Conservation (phyloP, 257 asterid species). For the Dorcoceras hygrometricum region DNA sequence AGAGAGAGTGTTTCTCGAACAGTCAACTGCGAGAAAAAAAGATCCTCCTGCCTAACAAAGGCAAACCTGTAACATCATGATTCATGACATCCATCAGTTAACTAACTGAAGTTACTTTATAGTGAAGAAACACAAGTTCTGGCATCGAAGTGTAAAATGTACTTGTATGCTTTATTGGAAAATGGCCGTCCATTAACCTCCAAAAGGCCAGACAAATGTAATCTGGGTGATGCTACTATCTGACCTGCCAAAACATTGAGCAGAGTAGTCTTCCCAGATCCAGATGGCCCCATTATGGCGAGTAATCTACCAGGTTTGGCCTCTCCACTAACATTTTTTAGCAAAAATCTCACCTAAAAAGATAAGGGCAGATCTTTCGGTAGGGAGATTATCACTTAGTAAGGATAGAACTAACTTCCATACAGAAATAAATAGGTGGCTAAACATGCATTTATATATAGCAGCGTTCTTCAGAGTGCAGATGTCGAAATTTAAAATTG, state of each 20-base stretch:
- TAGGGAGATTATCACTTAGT: slow-evolving; percentile 1
- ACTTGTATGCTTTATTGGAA: slow-evolving; percentile 73
- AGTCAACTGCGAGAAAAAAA: slow-evolving; percentile 94
- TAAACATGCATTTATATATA: not conserved
- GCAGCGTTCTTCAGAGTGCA: not conserved
- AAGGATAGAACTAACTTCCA: not conserved
- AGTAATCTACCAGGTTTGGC: slow-evolving; percentile 93
- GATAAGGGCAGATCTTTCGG: slow-evolving; percentile 24
- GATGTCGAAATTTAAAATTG: not conserved
- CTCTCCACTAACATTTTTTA: slow-evolving; percentile 77
- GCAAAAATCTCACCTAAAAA: slow-evolving; percentile 70
- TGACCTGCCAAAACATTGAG: slow-evolving; percentile 94
- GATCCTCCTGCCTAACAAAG: slow-evolving; percentile 90
- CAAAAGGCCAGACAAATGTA: slow-evolving; percentile 84
- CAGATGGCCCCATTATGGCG: slow-evolving; percentile 98
- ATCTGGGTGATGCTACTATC: slow-evolving; percentile 62
- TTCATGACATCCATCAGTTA: slow-evolving; percentile 20
- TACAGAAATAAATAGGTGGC: not conserved
- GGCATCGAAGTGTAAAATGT: slow-evolving; percentile 15
- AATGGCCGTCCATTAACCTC: slow-evolving; percentile 74
- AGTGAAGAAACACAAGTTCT: not conserved
- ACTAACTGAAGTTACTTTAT: slow-evolving; percentile 13
- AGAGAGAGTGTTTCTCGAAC: slow-evolving; percentile 93
- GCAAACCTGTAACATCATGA: slow-evolving; percentile 62
- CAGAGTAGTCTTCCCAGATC: slow-evolving; percentile 96